Base-by-base conservation (phyloP, 768 basidiomycete species). In the Tylopilus balloui region DNA sequence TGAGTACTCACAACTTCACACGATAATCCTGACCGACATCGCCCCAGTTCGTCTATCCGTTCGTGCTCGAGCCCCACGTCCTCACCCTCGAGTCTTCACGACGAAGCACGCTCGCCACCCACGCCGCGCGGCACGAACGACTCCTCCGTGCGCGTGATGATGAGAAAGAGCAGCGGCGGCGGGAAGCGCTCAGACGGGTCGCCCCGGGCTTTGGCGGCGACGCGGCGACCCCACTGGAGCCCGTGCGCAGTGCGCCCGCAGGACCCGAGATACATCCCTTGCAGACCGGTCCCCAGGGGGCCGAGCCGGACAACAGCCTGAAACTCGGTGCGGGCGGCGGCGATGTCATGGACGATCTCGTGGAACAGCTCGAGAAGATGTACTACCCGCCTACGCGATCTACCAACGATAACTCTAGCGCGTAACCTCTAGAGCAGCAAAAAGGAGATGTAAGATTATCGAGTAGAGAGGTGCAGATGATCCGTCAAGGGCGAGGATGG, bases 11-110 rank as follows among this genome's bases (percentile, higher is more conserved):
- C 1, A 4, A 44, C 4, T 35, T 10, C 45, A 34, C 37, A 6
- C 48, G 38, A 14, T n/a, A 37, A 20, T 20, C 51, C 32, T 39
- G 36, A 35, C 45, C 45, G 24, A 54, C 40, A 10, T 25, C 44
- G 43, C 13, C n/a, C 6, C 64, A 98, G 94, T 96, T 97, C 60
- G 95, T 89, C 36, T 98, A 97, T 61, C 94, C 95, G 2, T 97
- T 92, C 74, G 87, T 92, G 3, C 78, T 98, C 44, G 95, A 98
- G 61, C 79, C 84, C 0, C 93, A 95, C 63, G 74, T 92, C 55
- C 67, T 94, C 45, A 79, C 81, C 2, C 69, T 90, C 34, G 88
- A 88, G 61, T 81, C 86, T 0, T 77, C 88, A 0, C 83, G 90
- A 2, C 75, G 84, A 40, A 69, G 74, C 4, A 83, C 84, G 1